Evolutionary conservation across 805 yeast species (phyloP).

Genomic region (Cyberlindnera mrakii): DNA sequence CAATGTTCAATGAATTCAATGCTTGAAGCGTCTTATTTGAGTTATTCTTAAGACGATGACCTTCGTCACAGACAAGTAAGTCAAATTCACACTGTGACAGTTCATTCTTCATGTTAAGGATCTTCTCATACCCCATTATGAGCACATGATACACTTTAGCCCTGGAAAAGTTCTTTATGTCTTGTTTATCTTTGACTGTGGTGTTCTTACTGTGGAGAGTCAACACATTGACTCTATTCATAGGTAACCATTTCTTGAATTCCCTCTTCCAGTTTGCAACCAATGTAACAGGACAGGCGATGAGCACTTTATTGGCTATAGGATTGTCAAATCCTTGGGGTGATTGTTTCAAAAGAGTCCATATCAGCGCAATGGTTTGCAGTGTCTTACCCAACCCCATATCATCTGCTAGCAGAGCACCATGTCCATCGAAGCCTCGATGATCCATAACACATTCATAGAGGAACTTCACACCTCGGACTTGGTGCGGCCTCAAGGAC

Average conservation of each 20-base stretch:
- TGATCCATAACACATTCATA: constrained; percentile 80
- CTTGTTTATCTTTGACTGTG: constrained; percentile 40
- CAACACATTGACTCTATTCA: constrained; percentile 52
- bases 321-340: constrained; percentile 37
- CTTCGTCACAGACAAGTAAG: constrained; percentile 82
- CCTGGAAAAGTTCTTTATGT: constrained; percentile 32
- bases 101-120: constrained; percentile 48
- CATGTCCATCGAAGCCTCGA: constrained; percentile 43
- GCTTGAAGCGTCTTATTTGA: constrained; percentile 66
- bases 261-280: constrained; percentile 85
- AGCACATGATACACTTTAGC: constrained; percentile 76
- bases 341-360: constrained; percentile 69
- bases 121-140: constrained; percentile 83
- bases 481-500: constrained; percentile 75
- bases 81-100: constrained; percentile 43
- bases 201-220: constrained; percentile 46
- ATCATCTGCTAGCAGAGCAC: constrained; percentile 90
- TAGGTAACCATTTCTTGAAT: constrained; percentile 78
- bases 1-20: constrained; percentile 34
- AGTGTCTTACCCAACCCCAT: constrained; percentile 95
- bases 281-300: constrained; percentile 89
- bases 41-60: constrained; percentile 79
- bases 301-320: constrained; percentile 51
- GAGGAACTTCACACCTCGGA: constrained; percentile 75
- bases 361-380: constrained; percentile 74